Evolutionary conservation across 331 rosid genomes (phyloP).

Genomic region (Acacia concinna): DNA sequence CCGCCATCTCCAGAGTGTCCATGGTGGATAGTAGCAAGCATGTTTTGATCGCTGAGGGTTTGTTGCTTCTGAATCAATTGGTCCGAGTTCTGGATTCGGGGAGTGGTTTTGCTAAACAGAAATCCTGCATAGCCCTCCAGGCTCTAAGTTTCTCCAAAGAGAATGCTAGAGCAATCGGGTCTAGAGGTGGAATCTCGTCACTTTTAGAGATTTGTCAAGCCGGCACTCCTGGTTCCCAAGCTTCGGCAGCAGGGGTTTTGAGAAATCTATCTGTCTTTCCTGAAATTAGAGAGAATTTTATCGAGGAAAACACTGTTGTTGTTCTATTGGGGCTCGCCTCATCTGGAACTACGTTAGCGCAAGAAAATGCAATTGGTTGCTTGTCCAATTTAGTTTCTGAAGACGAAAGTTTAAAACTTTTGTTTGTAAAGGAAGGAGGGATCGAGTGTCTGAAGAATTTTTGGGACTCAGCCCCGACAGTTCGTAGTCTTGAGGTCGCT

Average conservation of each 20-base stretch:
- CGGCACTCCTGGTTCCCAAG: conserved; percentile 70
- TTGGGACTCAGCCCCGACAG: conserved; percentile 56
- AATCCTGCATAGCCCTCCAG: conserved; percentile 56
- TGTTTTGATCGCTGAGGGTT: conserved; percentile 57
- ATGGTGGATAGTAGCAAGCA: conserved; percentile 56
- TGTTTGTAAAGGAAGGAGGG: conserved; percentile 58
- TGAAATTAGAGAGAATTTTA: conserved; percentile 56
- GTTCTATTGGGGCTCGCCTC: conserved; percentile 58
- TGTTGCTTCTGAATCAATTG: conserved; percentile 59
- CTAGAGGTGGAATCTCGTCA: conserved; percentile 64
- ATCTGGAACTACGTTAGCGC: conserved; percentile 60
- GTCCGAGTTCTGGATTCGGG: conserved; percentile 64
- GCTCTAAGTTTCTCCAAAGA: conserved; percentile 55
- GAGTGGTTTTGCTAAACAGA: conserved; percentile 59
- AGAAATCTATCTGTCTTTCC: conserved; percentile 55
- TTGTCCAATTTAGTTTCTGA: conserved; percentile 54
- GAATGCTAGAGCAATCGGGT: conserved; percentile 66
- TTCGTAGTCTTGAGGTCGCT: conserved; percentile 50
- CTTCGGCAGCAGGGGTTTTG: conserved; percentile 61
- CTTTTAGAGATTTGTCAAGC: conserved; percentile 64
- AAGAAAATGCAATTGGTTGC: conserved; percentile 67
- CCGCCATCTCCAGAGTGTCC: conserved; percentile 58
- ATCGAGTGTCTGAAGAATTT: conserved; percentile 54
- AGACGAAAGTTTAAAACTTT: conserved; percentile 48
- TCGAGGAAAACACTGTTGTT: conserved; percentile 53